These are phyloP conservation scores for Lachnellula hyalina DNA, from an alignment of 2,329 filamentous ascomycete species.

Conservation along the genomic window DNA sequence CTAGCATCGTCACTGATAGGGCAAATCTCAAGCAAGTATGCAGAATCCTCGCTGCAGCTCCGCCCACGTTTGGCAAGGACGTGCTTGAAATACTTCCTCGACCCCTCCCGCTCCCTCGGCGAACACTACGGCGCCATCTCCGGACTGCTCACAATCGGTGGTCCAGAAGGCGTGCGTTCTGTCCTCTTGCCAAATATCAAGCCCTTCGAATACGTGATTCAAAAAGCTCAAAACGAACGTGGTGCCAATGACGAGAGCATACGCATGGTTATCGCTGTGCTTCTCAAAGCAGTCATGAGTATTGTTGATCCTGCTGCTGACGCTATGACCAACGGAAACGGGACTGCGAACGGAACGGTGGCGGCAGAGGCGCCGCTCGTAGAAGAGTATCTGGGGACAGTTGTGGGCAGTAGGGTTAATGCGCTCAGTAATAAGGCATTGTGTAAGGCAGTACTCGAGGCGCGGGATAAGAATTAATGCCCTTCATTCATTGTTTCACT, in stretches of 20 bases:
- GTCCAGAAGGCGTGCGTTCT: constrained; percentile 56
- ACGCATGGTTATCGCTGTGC: constrained; percentile 52
- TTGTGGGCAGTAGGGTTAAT: constrained; percentile 25
- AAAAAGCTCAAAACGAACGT: constrained; percentile 48
- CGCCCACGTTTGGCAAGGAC: constrained; percentile 88
- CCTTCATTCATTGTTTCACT: neutral
- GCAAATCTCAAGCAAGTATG: constrained; percentile 75
- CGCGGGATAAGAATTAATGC: constrained; percentile 14
- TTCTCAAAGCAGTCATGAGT: constrained; percentile 50
- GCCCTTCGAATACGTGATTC: constrained; percentile 56
- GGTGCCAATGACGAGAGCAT: constrained; percentile 50
- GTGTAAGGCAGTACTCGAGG: constrained; percentile 28
- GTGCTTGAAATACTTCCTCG: constrained; percentile 86
- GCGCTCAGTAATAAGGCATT: constrained; percentile 24
- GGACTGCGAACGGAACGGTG: constrained; percentile 13
- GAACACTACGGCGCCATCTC: constrained; percentile 86
- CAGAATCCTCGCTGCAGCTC: constrained; percentile 72
- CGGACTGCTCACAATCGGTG: constrained; percentile 74
- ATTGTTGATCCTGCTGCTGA: constrained; percentile 39
- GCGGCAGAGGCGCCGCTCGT: constrained; percentile 17
- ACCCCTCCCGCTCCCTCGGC: constrained; percentile 74
- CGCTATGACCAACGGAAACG: constrained; percentile 16
- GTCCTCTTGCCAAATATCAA: constrained; percentile 62
- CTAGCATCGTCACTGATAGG: constrained; percentile 77
- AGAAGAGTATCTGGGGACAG: constrained; percentile 28